Evolutionary conservation across 179 eudicot genomes (phyloP).

Genomic region (Silene vulgaris): DNA sequence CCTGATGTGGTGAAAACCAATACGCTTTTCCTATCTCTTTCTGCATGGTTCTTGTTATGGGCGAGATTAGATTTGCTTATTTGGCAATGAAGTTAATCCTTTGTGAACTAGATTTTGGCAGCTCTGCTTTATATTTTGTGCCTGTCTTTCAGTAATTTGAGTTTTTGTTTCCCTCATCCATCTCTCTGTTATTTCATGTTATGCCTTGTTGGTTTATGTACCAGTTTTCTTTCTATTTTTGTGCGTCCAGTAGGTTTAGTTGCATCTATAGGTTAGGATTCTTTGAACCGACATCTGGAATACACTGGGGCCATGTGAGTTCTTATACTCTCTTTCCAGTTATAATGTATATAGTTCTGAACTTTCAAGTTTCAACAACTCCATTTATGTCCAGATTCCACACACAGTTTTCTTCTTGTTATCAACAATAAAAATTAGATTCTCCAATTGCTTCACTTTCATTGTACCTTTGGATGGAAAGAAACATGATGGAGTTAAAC

Average conservation of each 20-base stretch:
- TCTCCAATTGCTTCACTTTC: neutral
- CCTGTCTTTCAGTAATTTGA: neutral
- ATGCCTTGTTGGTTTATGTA: neutral
- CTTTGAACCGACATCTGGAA: neutral
- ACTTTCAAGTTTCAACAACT: neutral
- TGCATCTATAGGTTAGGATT: neutral
- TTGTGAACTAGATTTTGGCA: neutral
- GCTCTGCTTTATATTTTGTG: neutral
- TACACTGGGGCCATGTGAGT: too few relatives aligned
- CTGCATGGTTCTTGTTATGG: neutral
- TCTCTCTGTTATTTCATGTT: neutral
- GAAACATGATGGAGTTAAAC: too few relatives aligned
- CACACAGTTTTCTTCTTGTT: neutral
- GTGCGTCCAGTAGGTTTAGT: neutral
- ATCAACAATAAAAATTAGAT: neutral
- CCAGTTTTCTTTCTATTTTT: neutral
- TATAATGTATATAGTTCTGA: neutral
- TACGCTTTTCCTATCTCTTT: neutral
- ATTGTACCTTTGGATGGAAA: too few relatives aligned
- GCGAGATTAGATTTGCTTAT: neutral
- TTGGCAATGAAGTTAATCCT: neutral
- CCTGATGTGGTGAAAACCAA: neutral
- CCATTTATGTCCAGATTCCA: neutral
- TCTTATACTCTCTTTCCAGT: neutral
- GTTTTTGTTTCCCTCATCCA: neutral